Conservation (phyloP, 768 basidiomycete species). For the Tricholomella constricta region DNA sequence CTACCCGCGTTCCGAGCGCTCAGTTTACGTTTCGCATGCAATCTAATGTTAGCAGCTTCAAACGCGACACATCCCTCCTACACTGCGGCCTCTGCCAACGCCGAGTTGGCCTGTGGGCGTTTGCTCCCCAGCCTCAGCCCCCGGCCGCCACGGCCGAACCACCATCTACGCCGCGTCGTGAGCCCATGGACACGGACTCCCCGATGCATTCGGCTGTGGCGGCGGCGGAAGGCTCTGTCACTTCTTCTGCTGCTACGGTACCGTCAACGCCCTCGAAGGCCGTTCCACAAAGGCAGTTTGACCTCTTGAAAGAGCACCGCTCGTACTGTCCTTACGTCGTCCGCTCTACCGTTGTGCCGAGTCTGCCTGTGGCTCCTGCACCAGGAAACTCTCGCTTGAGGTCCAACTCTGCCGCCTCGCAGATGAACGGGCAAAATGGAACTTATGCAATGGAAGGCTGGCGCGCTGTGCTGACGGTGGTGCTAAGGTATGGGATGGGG, state of each 20-base stretch:
- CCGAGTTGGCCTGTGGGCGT: conserved; percentile 80
- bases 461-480: conserved; percentile 73
- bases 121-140: conserved; percentile 32
- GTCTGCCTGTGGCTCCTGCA: conserved; percentile 42
- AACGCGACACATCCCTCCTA: conserved; percentile 54
- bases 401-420: conserved; percentile 32
- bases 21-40: conserved; percentile 28
- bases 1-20: conserved; percentile 18
- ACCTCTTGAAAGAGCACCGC: conserved; percentile 79
- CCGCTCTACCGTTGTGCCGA: conserved; percentile 64
- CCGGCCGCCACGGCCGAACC: conserved; percentile 4
- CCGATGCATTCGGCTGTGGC: conserved; percentile 4
- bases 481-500: conserved; percentile 66
- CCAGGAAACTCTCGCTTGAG: conserved; percentile 16
- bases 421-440: conserved; percentile 28
- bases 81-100: conserved; percentile 74
- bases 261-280: conserved; percentile 27
- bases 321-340: conserved; percentile 87
- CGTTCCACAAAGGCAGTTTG: conserved; percentile 54
- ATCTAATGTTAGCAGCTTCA: conserved; percentile 24
- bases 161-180: background rate
- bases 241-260: conserved; percentile 16
- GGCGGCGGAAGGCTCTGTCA: conserved; percentile 7
- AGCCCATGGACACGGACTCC: background rate
- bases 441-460: conserved; percentile 64